Evolutionary conservation across 2,329 filamentous ascomycete species (phyloP).

Genomic region (Hortaea werneckii): DNA sequence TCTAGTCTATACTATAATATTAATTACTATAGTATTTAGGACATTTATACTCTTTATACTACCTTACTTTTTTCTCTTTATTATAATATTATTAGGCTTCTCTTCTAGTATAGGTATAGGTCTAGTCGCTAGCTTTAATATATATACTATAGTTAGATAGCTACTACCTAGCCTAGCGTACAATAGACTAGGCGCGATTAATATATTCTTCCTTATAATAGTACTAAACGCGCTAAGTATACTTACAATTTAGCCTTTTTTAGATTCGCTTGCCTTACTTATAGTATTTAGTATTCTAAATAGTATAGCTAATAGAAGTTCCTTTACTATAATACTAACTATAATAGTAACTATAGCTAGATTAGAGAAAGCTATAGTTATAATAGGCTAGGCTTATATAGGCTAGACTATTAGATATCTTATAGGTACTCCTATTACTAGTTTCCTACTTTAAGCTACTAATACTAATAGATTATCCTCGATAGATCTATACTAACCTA

Average conservation of each 20-base stretch:
- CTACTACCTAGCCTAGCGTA: slow-evolving; percentile 45
- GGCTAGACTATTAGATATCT: slow-evolving; percentile 54
- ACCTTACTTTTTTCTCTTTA: slow-evolving; percentile 52
- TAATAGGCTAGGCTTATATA: slow-evolving; percentile 51
- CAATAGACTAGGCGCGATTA: slow-evolving; percentile 46
- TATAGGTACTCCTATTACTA: slow-evolving; percentile 50
- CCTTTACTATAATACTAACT: slow-evolving; percentile 55
- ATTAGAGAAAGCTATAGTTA: slow-evolving; percentile 35
- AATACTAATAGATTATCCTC: neutral
- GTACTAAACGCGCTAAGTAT: slow-evolving; percentile 47
- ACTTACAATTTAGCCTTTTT: slow-evolving; percentile 52
- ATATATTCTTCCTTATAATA: slow-evolving; percentile 44
- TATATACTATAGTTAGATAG: slow-evolving; percentile 49
- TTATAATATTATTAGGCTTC: slow-evolving; percentile 45
- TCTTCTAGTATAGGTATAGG: slow-evolving; percentile 23
- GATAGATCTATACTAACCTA: slow-evolving; percentile 39
- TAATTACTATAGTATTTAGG: slow-evolving; percentile 44
- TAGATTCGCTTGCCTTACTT: slow-evolving; percentile 44
- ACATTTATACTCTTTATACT: slow-evolving; percentile 53
- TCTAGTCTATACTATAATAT: slow-evolving; percentile 39
- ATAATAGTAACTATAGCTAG: slow-evolving; percentile 52
- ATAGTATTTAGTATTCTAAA: slow-evolving; percentile 50
- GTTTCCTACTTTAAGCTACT: slow-evolving; percentile 44
- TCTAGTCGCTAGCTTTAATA: slow-evolving; percentile 52
- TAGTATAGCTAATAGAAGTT: slow-evolving; percentile 51